These are phyloP conservation scores for Talaromyces amestolkiae DNA, from an alignment of 2,329 filamentous ascomycete species.

Conservation along the genomic window DNA sequence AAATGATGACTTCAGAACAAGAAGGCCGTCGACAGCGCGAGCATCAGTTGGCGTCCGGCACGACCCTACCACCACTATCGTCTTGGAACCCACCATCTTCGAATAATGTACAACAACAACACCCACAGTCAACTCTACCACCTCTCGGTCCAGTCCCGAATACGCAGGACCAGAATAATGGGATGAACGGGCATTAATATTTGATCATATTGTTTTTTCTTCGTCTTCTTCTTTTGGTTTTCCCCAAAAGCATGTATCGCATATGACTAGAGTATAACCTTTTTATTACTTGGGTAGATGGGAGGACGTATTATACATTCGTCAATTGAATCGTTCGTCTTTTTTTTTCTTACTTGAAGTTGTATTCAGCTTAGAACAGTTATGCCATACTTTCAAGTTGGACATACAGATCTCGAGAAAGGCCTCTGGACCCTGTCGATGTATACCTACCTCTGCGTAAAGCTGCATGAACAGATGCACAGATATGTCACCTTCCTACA, in stretches of 20 bases:
- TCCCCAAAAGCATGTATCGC: conserved; percentile 8
- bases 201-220: background rate
- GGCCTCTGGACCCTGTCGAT: background rate
- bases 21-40: conserved; percentile 41
- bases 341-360: background rate
- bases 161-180: conserved; percentile 6
- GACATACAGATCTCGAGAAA: background rate
- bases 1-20: conserved; percentile 45
- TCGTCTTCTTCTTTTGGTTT: background rate
- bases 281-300: conserved; percentile 11
- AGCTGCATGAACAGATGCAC: background rate
- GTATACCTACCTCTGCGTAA: background rate
- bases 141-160: background rate
- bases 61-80: conserved; percentile 11
- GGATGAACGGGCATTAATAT: background rate
- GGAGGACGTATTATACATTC: conserved; percentile 4
- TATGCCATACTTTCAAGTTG: background rate
- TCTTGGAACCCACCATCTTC: conserved; percentile 11
- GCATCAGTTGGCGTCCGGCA: conserved; percentile 29
- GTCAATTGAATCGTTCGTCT: background rate
- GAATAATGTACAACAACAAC: conserved; percentile 12
- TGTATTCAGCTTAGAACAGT: background rate
- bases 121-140: background rate
- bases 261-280: conserved; percentile 7
- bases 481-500: background rate